Base-by-base conservation (phyloP, 2,329 filamentous ascomycete genomes). In the Cordyceps militaris region DNA sequence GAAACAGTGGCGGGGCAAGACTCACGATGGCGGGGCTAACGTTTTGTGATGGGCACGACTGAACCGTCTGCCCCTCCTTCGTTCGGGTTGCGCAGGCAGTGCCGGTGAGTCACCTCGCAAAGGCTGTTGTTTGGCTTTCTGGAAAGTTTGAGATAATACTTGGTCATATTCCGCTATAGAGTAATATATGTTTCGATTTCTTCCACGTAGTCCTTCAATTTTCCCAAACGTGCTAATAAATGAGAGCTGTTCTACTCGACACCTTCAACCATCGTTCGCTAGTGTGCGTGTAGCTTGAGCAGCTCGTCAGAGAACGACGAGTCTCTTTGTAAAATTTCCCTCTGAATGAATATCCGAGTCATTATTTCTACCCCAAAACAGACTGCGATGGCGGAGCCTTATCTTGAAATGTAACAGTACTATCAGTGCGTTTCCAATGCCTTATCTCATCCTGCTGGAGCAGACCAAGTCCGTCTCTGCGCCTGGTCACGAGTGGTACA, bases 1-100 rank as follows among this genome's bases (percentile, higher is more conserved):
- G 52, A 55, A 55, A 46, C 46, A 26, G 52, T 32, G 52, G 52
- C 52, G 52, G 52, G 52, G 52, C 42, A 44, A 11, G 52, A 55
- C 40, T 43, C 40, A 47, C 8, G 23, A 47, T 47, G 52, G 52
- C 52, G 52, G 52, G 52, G 52, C 52, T 28, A 16, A 16, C 40
- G 6, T 47, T 38, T 55, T 13, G 21, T 21, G 32, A 36, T 34
- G 28, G 19, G 51, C 19, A 47, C 24, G 26, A 38, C 28, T 23
- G 21, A 38, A 3, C n/a, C n/a, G n/a, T n/a, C 11, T 55, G 51
- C 52, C 52, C 52, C 52, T 47, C 52, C 26, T 21, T 19, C n/a
- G n/a, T 40, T 30, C 36, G 14, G 19, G 49, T 42, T 52, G 34
- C n/a, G n/a, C n/a, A n/a, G 30, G 21, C 36, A 40, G 16, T 34